Evolutionary conservation across 169 alveolate species (phyloP).

Genomic region (Babesia microti): DNA sequence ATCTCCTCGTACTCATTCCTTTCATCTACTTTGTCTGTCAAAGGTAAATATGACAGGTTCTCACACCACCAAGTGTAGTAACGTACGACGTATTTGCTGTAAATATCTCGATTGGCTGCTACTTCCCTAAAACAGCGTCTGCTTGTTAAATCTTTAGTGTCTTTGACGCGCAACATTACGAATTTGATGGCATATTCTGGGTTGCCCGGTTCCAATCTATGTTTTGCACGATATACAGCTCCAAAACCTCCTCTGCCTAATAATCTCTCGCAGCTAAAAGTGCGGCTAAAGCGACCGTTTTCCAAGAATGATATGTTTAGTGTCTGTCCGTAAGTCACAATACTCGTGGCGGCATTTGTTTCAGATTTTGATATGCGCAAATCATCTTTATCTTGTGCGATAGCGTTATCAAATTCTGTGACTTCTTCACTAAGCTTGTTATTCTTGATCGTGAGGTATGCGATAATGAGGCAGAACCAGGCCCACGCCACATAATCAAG

Average conservation of each 20-base stretch:
- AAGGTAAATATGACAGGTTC: slow-evolving; percentile 76
- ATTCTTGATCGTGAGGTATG: too few relatives aligned
- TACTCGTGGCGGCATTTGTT: too few relatives aligned
- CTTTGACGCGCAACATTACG: slow-evolving; percentile 59
- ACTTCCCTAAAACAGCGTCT: slow-evolving; percentile 75
- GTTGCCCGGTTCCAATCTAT: slow-evolving; percentile 75
- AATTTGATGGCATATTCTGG: slow-evolving; percentile 75
- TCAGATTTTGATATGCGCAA: too few relatives aligned
- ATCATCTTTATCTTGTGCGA: too few relatives aligned
- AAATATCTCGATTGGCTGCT: slow-evolving; percentile 74
- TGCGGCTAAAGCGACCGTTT: slow-evolving; percentile 71
- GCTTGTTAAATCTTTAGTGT: slow-evolving; percentile 66
- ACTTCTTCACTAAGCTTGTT: too few relatives aligned
- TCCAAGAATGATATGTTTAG: slow-evolving; percentile 64
- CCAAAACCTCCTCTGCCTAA: slow-evolving; percentile 83
- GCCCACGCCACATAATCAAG: too few relatives aligned
- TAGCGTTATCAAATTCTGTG: too few relatives aligned
- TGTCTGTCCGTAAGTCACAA: too few relatives aligned
- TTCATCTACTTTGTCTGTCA: too few relatives aligned
- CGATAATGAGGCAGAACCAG: too few relatives aligned
- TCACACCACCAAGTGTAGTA: slow-evolving; percentile 87
- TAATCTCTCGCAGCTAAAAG: slow-evolving; percentile 64
- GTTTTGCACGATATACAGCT: slow-evolving; percentile 72
- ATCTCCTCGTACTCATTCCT: too few relatives aligned
- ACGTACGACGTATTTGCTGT: slow-evolving; percentile 77